phyloP scores from a whole-genome alignment of 495 filamentous ascomycete genomes.

The Opeltia flavorubescens region DNA sequence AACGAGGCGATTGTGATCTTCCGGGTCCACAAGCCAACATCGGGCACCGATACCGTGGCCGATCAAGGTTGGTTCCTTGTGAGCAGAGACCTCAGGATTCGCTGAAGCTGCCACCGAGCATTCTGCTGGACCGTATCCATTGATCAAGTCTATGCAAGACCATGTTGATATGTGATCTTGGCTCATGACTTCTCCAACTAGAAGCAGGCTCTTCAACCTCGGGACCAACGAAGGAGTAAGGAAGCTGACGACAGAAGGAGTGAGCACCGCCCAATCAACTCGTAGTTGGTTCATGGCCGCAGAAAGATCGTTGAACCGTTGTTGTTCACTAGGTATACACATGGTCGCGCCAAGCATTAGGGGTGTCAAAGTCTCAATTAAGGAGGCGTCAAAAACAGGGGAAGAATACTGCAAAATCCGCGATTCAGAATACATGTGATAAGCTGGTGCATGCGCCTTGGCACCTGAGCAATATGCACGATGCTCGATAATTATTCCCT shows the following conservation, averaged over 20 bases:
- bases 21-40: conserved; percentile 32
- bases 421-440: conserved; percentile 15
- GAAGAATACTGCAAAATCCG: conserved; percentile 37
- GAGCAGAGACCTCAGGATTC: conserved; percentile 23
- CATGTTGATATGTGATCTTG: conserved; percentile 35
- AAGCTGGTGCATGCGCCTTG: conserved; percentile 28
- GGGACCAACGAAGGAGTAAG: conserved; percentile 32
- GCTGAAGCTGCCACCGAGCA: conserved; percentile 26
- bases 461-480: conserved; percentile 29
- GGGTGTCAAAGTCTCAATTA: conserved; percentile 27
- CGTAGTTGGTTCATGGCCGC: conserved; percentile 30
- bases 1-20: conserved; percentile 30
- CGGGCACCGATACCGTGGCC: conserved; percentile 27
- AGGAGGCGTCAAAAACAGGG: conserved; percentile 38
- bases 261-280: conserved; percentile 32
- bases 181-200: conserved; percentile 43
- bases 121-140: conserved; percentile 47
- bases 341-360: conserved; percentile 31
- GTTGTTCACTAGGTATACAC: conserved; percentile 37
- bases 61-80: conserved; percentile 30
- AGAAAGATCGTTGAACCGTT: conserved; percentile 34
- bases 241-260: conserved; percentile 38
- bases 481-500: conserved; percentile 34
- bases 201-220: conserved; percentile 28
- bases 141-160: conserved; percentile 39